Conservation (phyloP, 306 rosid genomes). For the Vigna mungo region DNA sequence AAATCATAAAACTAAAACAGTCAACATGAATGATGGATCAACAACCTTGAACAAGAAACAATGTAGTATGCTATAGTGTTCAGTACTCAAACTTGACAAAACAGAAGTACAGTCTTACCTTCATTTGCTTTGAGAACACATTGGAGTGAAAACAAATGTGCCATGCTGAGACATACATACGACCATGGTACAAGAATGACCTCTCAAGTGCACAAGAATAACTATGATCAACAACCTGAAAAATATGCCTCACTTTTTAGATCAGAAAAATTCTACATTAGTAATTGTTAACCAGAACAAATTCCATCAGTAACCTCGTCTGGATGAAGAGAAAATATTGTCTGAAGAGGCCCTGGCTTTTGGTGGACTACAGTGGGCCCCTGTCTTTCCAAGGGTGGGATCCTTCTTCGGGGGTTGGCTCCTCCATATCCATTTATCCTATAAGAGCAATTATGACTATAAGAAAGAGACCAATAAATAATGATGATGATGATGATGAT, state of each 20-base stretch:
- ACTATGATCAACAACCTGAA: constrained; percentile 93
- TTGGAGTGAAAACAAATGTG: constrained; percentile 98
- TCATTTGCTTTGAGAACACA: constrained; percentile 97
- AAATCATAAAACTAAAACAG: constrained; percentile 26
- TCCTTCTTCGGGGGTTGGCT: constrained; percentile 74
- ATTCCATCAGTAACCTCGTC: constrained; percentile 73
- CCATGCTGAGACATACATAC: constrained; percentile 94
- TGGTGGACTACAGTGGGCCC: constrained; percentile 92
- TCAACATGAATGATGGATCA: not conserved
- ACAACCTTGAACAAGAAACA: not conserved
- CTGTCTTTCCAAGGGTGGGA: constrained; percentile 64
- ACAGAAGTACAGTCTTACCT: constrained; percentile 59
- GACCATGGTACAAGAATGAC: constrained; percentile 98
- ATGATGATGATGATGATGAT: too few species aligned
- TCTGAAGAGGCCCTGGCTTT: constrained; percentile 97
- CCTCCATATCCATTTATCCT: constrained; percentile 83
- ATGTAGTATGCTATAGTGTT: not conserved
- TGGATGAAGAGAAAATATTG: constrained; percentile 83
- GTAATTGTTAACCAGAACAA: constrained; percentile 25
- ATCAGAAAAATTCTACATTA: constrained; percentile 27
- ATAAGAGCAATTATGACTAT: constrained; percentile 38
- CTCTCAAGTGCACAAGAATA: constrained; percentile 99
- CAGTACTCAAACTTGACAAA: not conserved
- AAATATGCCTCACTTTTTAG: constrained; percentile 47
- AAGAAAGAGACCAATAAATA: constrained; percentile 31